These are phyloP conservation scores for Sisymbrium irio DNA, from an alignment of 345 rosid species.

Conservation along the genomic window DNA sequence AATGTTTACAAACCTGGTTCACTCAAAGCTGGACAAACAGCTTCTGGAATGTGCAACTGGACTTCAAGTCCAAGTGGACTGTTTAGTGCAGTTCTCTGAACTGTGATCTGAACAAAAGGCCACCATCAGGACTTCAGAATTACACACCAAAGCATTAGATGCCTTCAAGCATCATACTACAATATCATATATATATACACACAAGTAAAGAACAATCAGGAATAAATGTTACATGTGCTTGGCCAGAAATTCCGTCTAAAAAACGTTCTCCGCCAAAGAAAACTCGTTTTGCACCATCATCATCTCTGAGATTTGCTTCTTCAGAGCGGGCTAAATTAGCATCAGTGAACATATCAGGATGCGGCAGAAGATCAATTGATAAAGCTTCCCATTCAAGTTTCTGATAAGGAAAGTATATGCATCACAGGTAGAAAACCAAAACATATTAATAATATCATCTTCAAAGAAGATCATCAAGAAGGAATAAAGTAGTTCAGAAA, in stretches of 20 bases:
- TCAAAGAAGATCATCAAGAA: conserved; percentile 11
- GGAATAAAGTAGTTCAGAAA: background rate
- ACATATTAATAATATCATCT: conserved; percentile 9
- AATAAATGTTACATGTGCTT: conserved; percentile 71
- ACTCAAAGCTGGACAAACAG: conserved; percentile 96
- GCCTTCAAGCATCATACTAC: background rate
- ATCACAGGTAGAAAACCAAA: conserved; percentile 34
- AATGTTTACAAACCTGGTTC: conserved; percentile 70
- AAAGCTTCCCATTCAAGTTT: conserved; percentile 98
- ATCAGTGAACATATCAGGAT: conserved; percentile 98
- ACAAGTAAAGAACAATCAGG: conserved; percentile 23
- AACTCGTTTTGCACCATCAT: conserved; percentile 97
- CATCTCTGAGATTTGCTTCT: conserved; percentile 74
- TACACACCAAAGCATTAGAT: conserved; percentile 1
- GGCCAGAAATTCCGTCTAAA: conserved; percentile 92
- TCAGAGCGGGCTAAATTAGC: conserved; percentile 71
- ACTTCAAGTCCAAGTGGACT: conserved; percentile 97
- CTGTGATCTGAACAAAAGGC: conserved; percentile 66
- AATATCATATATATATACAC: background rate
- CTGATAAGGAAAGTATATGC: conserved; percentile 48
- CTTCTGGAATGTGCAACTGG: conserved; percentile 90
- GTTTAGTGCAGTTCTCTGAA: conserved; percentile 91
- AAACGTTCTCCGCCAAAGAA: conserved; percentile 99
- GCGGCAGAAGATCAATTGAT: conserved; percentile 97
- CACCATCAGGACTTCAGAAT: conserved; percentile 23